These are phyloP conservation scores for Graphilbum fragrans DNA, from an alignment of 2,329 filamentous ascomycete species.

Conservation along the genomic window DNA sequence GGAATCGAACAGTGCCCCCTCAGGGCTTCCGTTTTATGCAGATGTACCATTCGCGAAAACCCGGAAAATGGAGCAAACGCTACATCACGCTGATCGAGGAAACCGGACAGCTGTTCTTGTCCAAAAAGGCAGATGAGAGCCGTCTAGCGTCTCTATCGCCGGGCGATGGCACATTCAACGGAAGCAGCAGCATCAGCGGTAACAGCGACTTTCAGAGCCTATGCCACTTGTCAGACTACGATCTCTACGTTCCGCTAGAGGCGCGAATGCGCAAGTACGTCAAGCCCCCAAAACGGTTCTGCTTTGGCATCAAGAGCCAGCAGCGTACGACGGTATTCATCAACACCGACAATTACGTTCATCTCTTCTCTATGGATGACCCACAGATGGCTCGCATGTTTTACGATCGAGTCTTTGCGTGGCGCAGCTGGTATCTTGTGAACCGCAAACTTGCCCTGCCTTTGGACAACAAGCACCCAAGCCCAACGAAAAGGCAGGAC, in stretches of 20 bases:
- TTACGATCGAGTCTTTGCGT: slow-evolving; percentile 59
- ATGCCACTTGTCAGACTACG: slow-evolving; percentile 84
- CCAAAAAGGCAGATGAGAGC: slow-evolving; percentile 56
- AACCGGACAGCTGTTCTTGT: slow-evolving; percentile 59
- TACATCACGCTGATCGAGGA: slow-evolving; percentile 56
- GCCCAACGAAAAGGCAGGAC: no score
- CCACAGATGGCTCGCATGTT: slow-evolving; percentile 53
- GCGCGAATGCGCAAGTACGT: slow-evolving; percentile 57
- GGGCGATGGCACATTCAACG: slow-evolving; percentile 1
- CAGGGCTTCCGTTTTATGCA: slow-evolving; percentile 50
- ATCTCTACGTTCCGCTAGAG: slow-evolving; percentile 70
- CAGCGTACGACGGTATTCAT: slow-evolving; percentile 78
- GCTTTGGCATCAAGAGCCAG: slow-evolving; percentile 84
- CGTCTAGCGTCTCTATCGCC: slow-evolving; percentile 16
- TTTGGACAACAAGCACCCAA: background rate
- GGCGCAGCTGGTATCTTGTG: slow-evolving; percentile 87
- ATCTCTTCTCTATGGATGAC: slow-evolving; percentile 82
- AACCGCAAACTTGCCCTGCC: slow-evolving; percentile 44
- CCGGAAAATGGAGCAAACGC: slow-evolving; percentile 81
- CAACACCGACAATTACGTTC: slow-evolving; percentile 74
- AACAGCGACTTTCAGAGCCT: slow-evolving; percentile 55
- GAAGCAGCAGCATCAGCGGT: background rate
- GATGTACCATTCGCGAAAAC: slow-evolving; percentile 69
- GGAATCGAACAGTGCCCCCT: slow-evolving; percentile 41
- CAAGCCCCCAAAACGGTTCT: slow-evolving; percentile 73